phyloP scores from a whole-genome alignment of 2,329 filamentous ascomycete species.

The Xylaria polymorpha region DNA sequence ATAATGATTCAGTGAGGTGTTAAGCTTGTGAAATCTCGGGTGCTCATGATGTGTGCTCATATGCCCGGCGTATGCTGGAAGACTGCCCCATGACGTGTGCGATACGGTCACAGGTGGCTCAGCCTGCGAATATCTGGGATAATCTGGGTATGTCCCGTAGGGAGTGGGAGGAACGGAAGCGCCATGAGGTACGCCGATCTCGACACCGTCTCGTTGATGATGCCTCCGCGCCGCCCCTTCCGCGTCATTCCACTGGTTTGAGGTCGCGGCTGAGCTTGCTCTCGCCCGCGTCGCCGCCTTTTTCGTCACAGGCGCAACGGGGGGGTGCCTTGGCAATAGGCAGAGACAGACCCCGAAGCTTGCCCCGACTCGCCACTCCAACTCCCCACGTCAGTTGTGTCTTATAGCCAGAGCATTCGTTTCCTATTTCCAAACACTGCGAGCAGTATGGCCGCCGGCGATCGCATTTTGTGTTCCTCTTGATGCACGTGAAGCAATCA shows the following conservation, averaged over 20 bases:
- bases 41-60: slow-evolving; percentile 53
- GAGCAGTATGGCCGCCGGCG: slow-evolving; percentile 93
- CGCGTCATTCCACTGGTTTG: slow-evolving; percentile 55
- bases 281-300: slow-evolving; percentile 59
- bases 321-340: slow-evolving; percentile 72
- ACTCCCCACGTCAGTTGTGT: slow-evolving; percentile 97
- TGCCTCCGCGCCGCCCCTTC: slow-evolving; percentile 53
- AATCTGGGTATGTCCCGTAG: slow-evolving; percentile 58
- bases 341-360: slow-evolving; percentile 88
- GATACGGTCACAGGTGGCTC: slow-evolving; percentile 56
- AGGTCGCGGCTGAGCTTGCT: slow-evolving; percentile 57
- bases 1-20: slow-evolving; percentile 53
- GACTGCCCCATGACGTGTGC: slow-evolving; percentile 59
- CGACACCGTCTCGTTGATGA: slow-evolving; percentile 54
- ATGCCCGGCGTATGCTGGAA: slow-evolving; percentile 59
- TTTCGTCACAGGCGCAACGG: slow-evolving; percentile 63
- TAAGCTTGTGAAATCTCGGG: slow-evolving; percentile 59
- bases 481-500: slow-evolving; percentile 94
- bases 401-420: slow-evolving; percentile 95
- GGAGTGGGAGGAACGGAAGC: slow-evolving; percentile 56
- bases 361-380: slow-evolving; percentile 93
- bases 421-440: slow-evolving; percentile 89
- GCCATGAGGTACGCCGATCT: slow-evolving; percentile 53
- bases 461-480: slow-evolving; percentile 87
- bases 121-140: slow-evolving; percentile 62